Evolutionary conservation across 768 basidiomycete species (phyloP).

Genomic region (Pulveroboletus sp.): DNA sequence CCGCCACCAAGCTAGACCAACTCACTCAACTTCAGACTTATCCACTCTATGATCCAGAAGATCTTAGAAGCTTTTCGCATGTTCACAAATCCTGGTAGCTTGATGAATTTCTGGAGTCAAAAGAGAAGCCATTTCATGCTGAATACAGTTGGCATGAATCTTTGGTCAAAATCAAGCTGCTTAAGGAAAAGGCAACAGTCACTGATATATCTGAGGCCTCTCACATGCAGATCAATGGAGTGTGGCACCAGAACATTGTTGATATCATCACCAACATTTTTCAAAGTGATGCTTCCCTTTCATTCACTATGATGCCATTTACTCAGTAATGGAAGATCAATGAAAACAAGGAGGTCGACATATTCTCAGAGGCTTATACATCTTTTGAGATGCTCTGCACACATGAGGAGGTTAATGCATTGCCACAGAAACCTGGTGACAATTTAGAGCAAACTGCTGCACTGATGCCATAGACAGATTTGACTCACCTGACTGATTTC

Average conservation of each 20-base stretch:
- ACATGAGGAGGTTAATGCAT: not conserved
- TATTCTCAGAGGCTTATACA: slow-evolving; percentile 1
- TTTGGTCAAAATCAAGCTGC: not conserved
- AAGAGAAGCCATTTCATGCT: not conserved
- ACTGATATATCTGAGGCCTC: not conserved
- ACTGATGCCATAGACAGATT: not conserved
- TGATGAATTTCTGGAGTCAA: not conserved
- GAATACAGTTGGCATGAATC: slow-evolving; percentile 5
- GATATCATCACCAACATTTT: not conserved
- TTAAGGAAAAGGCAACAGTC: not conserved
- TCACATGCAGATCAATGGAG: not conserved
- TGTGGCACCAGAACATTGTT: not conserved
- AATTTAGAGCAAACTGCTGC: not conserved
- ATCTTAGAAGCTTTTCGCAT: not conserved
- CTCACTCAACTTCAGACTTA: slow-evolving; percentile 21
- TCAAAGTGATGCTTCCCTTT: not conserved
- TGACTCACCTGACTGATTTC: not conserved
- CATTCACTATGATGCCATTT: slow-evolving; percentile 23
- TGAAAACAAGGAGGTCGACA: not conserved
- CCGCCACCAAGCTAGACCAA: slow-evolving; percentile 23
- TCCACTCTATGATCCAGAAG: not conserved
- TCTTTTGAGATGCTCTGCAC: not conserved
- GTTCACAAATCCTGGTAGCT: not conserved
- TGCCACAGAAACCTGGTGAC: not conserved
- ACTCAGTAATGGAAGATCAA: slow-evolving; percentile 18